Evolutionary conservation across 1,284 basidiomycete genomes (phyloP).

Genomic region (Mycosarcoma mackinlayi): DNA sequence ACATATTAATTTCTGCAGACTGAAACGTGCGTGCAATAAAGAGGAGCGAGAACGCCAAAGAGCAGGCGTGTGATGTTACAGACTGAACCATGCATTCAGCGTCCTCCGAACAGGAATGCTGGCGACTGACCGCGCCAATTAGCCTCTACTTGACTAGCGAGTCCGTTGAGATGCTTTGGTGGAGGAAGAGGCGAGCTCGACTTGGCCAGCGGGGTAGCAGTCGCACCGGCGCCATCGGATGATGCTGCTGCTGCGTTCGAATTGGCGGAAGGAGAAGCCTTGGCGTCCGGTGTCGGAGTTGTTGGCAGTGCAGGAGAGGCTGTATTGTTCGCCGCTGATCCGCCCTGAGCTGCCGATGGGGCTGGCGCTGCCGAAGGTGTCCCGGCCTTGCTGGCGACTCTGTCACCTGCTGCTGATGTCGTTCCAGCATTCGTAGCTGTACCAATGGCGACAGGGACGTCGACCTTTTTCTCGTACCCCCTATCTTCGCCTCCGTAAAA

Average conservation of each 20-base stretch:
- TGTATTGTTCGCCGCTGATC: not conserved
- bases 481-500: slow-evolving; percentile 54
- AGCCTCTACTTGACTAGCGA: slow-evolving; percentile 17
- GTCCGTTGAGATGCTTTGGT: slow-evolving; percentile 40
- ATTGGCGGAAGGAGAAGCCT: too few relatives aligned
- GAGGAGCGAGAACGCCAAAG: too few relatives aligned
- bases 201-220: not conserved
- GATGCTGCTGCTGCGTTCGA: not conserved
- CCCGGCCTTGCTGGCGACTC: slow-evolving; percentile 15
- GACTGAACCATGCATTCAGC: slow-evolving; percentile 12
- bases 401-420: slow-evolving; percentile 5
- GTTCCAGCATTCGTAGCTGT: not conserved
- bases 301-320: slow-evolving; percentile 20
- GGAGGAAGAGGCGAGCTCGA: slow-evolving; percentile 38
- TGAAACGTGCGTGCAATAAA: too few relatives aligned
- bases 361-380: slow-evolving; percentile 18
- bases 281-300: slow-evolving; percentile 3
- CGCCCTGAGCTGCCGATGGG: not conserved
- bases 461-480: slow-evolving; percentile 43
- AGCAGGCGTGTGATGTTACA: too few relatives aligned
- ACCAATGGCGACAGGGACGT: slow-evolving; percentile 3
- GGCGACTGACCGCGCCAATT: slow-evolving; percentile 47
- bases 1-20: too few relatives aligned
- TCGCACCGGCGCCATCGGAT: not conserved
- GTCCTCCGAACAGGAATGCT: slow-evolving; percentile 44